These are phyloP conservation scores for Solanum gandarillasii DNA, from an alignment of 257 asterid genomes.

Conservation along the genomic window DNA sequence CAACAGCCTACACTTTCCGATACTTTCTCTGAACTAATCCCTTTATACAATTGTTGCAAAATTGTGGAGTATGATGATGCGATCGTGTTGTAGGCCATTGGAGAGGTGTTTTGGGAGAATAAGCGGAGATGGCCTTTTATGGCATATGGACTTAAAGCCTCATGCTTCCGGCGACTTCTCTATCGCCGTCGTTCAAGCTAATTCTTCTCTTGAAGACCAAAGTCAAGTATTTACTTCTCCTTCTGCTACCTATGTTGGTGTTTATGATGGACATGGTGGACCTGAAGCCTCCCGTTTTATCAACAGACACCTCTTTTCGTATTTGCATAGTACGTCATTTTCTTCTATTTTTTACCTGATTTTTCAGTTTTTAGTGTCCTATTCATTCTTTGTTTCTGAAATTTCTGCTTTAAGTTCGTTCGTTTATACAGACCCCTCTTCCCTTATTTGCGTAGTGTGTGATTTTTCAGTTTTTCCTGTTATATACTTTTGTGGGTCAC, in stretches of 20 bases:
- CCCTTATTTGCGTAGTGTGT: not conserved
- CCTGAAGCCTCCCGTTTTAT: conserved; percentile 94
- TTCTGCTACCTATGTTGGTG: conserved; percentile 82
- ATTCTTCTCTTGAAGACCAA: conserved; percentile 82
- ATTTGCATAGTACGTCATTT: conserved; percentile 47
- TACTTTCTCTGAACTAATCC: not conserved
- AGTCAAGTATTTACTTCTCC: conserved; percentile 86
- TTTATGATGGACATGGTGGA: conserved; percentile 98
- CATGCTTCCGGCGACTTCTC: conserved; percentile 87
- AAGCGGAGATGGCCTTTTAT: conserved; percentile 59
- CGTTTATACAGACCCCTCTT: not conserved
- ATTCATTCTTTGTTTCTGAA: not conserved
- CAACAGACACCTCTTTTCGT: conserved; percentile 66
- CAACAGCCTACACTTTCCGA: not conserved
- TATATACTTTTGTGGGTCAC: not conserved
- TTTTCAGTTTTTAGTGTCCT: not conserved
- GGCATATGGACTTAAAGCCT: conserved; percentile 80
- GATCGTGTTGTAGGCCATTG: conserved; percentile 47
- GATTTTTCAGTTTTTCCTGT: not conserved
- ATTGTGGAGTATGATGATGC: conserved; percentile 33
- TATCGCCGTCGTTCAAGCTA: conserved; percentile 93
- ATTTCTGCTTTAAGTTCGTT: not conserved
- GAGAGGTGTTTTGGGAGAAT: conserved; percentile 54
- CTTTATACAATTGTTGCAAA: not conserved
- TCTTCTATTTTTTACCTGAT: too few relatives aligned